Percentiles rank a stretch among this genome's conserved stretches.
Conservation (phyloP, 2,329 filamentous ascomycete species). For the Stachybotrys chlorohalonatus region DNA sequence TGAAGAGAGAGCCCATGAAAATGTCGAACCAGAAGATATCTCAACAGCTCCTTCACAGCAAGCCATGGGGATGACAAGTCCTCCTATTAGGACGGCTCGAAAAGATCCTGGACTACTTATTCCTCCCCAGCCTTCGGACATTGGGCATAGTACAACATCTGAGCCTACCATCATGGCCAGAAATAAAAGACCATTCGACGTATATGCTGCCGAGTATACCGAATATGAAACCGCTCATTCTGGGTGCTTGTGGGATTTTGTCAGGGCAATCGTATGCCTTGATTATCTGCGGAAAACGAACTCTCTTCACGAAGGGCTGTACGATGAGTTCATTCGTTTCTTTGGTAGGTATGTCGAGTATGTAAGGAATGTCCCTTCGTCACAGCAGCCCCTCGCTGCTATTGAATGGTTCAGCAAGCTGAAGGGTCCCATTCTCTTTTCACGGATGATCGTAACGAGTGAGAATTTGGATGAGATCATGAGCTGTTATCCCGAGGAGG, state of each 20-base stretch:
- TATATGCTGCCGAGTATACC: conserved; percentile 34
- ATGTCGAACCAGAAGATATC: too few relatives aligned
- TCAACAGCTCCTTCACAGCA: too few relatives aligned
- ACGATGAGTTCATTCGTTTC: conserved; percentile 42
- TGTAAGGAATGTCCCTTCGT: conserved; percentile 15
- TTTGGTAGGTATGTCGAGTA: conserved; percentile 35
- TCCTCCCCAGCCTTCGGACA: background rate
- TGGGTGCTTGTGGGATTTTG: conserved; percentile 30
- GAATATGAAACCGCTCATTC: conserved; percentile 28
- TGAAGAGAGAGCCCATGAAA: too few relatives aligned
- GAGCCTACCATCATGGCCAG: background rate
- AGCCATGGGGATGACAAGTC: too few relatives aligned
- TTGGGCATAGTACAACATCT: background rate
- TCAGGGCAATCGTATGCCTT: conserved; percentile 35
- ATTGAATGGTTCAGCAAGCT: conserved; percentile 32
- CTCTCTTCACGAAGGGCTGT: conserved; percentile 31
- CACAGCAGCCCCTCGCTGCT: conserved; percentile 22
- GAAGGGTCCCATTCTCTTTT: conserved; percentile 17
- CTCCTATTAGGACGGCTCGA: too few relatives aligned
- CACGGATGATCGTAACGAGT: conserved; percentile 22
- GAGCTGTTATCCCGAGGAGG: conserved; percentile 22
- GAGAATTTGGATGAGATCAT: conserved; percentile 25
- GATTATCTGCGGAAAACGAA: conserved; percentile 24
- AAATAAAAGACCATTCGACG: conserved; percentile 20
- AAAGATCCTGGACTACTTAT: background rate